These are phyloP conservation scores for Reticulomyxa filosa DNA, from an alignment of 78 protist genomes.

Conservation along the genomic window DNA sequence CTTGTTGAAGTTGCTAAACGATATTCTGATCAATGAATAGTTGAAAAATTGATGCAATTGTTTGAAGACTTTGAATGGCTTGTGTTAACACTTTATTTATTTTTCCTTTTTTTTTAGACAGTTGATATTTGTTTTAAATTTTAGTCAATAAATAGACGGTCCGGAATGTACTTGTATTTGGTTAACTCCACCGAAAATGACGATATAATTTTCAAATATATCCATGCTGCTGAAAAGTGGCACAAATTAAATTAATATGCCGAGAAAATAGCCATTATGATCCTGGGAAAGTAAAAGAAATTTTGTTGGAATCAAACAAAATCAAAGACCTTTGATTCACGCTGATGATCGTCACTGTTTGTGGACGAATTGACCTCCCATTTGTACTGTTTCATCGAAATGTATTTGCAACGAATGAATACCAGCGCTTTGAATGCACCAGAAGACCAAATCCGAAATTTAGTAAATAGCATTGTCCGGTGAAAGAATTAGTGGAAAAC, in stretches of 20 bases:
- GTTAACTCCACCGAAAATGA: conserved; percentile 50
- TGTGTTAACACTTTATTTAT: conserved; percentile 66
- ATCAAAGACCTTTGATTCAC: conserved; percentile 79
- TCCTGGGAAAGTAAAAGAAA: conserved; percentile 68
- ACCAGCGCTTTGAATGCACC: conserved; percentile 39
- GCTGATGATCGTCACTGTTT: conserved; percentile 84
- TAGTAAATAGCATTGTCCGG: conserved; percentile 54
- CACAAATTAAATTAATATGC: conserved; percentile 88
- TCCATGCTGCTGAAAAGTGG: conserved; percentile 81
- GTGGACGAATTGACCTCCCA: conserved; percentile 83
- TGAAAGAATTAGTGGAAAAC: conserved; percentile 71
- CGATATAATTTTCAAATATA: conserved; percentile 86
- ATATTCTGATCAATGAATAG: conserved; percentile 56
- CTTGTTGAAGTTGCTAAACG: conserved; percentile 70
- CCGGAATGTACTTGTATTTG: conserved; percentile 36
- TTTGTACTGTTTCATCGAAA: conserved; percentile 75
- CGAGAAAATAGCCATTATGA: conserved; percentile 71
- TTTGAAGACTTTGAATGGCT: conserved; percentile 65
- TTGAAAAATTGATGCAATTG: conserved; percentile 51
- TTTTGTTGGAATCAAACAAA: conserved; percentile 77
- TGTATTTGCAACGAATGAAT: conserved; percentile 57
- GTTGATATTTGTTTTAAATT: too few relatives aligned
- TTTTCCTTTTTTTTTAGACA: conserved; percentile 39
- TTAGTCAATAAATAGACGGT: too few relatives aligned
- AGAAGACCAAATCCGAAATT: conserved; percentile 67